Evolutionary conservation across 768 basidiomycete genomes (phyloP).

Genomic region (Tulasnella sp.): DNA sequence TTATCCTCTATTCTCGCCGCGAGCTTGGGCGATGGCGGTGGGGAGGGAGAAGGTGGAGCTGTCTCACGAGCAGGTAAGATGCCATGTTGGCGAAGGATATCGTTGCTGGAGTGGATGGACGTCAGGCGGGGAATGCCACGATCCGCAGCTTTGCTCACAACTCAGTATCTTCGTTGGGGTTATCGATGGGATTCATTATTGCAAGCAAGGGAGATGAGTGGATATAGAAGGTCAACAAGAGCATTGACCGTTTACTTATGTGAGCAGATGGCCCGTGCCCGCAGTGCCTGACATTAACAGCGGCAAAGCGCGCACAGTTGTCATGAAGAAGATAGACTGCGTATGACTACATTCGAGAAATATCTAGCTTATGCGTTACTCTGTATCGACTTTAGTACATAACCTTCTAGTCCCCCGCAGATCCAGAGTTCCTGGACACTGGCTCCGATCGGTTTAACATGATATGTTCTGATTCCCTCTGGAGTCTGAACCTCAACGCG

Average conservation of each 20-base stretch:
- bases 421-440: slow-evolving; percentile 98
- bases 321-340: too few species aligned
- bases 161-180: slow-evolving; percentile 90
- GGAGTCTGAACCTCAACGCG: slow-evolving; percentile 44
- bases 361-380: background rate
- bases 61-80: slow-evolving; percentile 70
- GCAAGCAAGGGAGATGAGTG: background rate
- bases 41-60: slow-evolving; percentile 66
- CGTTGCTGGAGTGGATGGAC: slow-evolving; percentile 50
- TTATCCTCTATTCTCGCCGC: slow-evolving; percentile 57
- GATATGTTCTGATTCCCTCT: slow-evolving; percentile 43
- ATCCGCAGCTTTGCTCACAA: slow-evolving; percentile 47
- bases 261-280: too few species aligned
- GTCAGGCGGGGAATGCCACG: background rate
- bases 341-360: too few species aligned
- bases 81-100: slow-evolving; percentile 84
- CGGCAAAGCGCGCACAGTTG: too few species aligned
- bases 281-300: too few species aligned
- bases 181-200: slow-evolving; percentile 25
- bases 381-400: slow-evolving; percentile 50
- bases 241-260: too few species aligned
- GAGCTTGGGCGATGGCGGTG: slow-evolving; percentile 65
- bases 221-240: background rate
- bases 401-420: slow-evolving; percentile 88
- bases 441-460: slow-evolving; percentile 67